A percentile compares a stretch with the other conserved stretches of the same genome.
These are phyloP conservation scores for Zymoseptoria ardabiliae DNA, from an alignment of 2,329 filamentous ascomycete species.

Conservation along the genomic window DNA sequence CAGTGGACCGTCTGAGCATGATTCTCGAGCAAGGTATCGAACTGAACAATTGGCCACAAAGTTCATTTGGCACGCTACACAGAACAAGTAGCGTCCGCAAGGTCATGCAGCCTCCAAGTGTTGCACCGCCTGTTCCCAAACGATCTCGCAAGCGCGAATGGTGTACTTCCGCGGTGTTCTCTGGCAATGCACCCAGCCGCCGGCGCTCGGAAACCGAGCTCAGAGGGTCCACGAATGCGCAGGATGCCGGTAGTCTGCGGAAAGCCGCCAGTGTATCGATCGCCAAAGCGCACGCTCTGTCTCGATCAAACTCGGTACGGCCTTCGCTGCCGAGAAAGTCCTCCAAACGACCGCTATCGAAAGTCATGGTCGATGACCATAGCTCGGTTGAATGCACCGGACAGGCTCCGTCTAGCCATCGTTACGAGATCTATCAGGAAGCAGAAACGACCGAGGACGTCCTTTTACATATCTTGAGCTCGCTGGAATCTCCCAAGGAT, in stretches of 20 bases:
- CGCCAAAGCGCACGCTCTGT: neutral
- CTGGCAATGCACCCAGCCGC: conserved; percentile 2
- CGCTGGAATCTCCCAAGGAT: conserved; percentile 45
- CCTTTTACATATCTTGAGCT: conserved; percentile 45
- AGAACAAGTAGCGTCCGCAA: conserved; percentile 18
- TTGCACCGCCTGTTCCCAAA: conserved; percentile 32
- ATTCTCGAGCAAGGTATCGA: neutral
- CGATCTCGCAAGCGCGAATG: conserved; percentile 38
- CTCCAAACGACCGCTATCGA: neutral
- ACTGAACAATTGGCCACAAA: neutral
- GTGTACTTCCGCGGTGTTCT: conserved; percentile 6
- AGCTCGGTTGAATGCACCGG: conserved; percentile 8
- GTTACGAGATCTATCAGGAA: neutral
- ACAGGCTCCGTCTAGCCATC: neutral
- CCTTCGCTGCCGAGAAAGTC: neutral
- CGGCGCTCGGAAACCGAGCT: conserved; percentile 9
- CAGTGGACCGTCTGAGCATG: neutral
- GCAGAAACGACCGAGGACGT: conserved; percentile 39
- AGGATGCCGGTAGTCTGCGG: neutral
- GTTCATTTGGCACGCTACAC: conserved; percentile 2
- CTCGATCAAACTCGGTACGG: neutral
- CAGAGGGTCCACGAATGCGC: neutral
- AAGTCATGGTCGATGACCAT: conserved; percentile 11
- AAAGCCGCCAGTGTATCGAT: conserved; percentile 11
- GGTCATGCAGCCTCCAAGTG: conserved; percentile 26